phyloP scores from a whole-genome alignment of 306 rosid species.

The Prunus fruticosa region DNA sequence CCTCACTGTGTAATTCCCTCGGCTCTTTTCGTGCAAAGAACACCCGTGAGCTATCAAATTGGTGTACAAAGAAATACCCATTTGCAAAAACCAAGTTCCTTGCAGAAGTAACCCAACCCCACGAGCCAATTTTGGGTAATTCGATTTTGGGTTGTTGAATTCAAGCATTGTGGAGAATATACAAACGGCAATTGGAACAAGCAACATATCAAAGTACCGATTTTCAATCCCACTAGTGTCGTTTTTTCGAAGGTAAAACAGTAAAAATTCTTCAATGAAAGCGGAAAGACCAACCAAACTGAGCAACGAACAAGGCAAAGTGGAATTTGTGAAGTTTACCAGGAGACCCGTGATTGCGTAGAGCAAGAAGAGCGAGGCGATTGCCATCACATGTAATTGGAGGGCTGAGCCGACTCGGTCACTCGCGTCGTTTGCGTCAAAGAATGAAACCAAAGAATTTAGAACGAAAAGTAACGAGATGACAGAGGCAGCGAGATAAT shows the following conservation, averaged over 20 bases:
- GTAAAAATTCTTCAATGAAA: constrained; percentile 63
- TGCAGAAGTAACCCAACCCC: constrained; percentile 68
- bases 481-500: constrained; percentile 26
- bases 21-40: constrained; percentile 46
- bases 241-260: constrained; percentile 74
- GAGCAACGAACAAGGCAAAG: constrained; percentile 39
- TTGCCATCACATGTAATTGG: constrained; percentile 53
- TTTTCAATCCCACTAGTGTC: constrained; percentile 70
- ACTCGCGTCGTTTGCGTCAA: constrained; percentile 45
- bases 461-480: constrained; percentile 45
- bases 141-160: constrained; percentile 37
- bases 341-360: constrained; percentile 46
- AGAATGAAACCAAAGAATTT: constrained; percentile 46
- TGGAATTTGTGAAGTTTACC: constrained; percentile 14
- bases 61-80: constrained; percentile 67
- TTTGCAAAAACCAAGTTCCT: constrained; percentile 81
- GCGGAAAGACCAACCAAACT: constrained; percentile 52
- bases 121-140: constrained; percentile 49
- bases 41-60: constrained; percentile 63
- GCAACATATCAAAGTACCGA: constrained; percentile 67
- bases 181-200: constrained; percentile 61
- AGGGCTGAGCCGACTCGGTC: constrained; percentile 67
- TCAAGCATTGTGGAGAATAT: constrained; percentile 48
- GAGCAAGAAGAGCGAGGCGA: constrained; percentile 56
- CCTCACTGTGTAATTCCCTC: constrained; percentile 67